Base-by-base conservation (phyloP, 345 rosid species). In the Corymbia maculata region DNA sequence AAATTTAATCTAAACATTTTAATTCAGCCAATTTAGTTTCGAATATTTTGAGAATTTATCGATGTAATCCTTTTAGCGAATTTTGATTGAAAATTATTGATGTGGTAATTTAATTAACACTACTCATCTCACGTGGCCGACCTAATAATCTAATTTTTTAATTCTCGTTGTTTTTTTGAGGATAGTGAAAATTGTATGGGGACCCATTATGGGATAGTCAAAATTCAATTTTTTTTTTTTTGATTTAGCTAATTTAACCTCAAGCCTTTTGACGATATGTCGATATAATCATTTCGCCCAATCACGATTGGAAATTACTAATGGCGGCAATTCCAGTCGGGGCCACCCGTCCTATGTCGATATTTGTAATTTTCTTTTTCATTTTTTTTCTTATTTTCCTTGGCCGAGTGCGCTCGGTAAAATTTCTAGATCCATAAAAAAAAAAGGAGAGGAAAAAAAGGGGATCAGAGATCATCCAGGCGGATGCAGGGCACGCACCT, bases 41-140 rank as follows among this genome's bases (percentile, higher is more conserved):
- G 6, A 13, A 64, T 4, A 2, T n/a, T 64, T 64, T 7, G 5
- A 64, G 0, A 36, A 64, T 64, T 3, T 64, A 4, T 0, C 7
- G 14, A 51, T n/a, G 6, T 0, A 3, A 9, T 13, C 2, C 1
- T 28, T 64, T 3, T 0, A 0, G 8, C 4, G 1, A 30, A 66
- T 66, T 5, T 66, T 0, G 0, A 70, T 30, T 0, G 7, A 0
- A 17, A 70, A 32, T 32, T 8, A 16, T 2, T 32, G 0, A 61
- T 28, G 1, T 4, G 10, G 5, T 1, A 2, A 24, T 59, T 3
- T 0, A 26, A 2, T 59, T 13, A 59, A 10, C 11, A 28, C 26
- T 26, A 24, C 10, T 2, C 14, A 10, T 2, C 68, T 26, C 30
- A 59, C 1, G 5, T 22, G 28, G 2, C 42, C 42, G 4, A 36